phyloP scores from a whole-genome alignment of 2,329 filamentous ascomycete species.

The Cladophialophora carrionii region DNA sequence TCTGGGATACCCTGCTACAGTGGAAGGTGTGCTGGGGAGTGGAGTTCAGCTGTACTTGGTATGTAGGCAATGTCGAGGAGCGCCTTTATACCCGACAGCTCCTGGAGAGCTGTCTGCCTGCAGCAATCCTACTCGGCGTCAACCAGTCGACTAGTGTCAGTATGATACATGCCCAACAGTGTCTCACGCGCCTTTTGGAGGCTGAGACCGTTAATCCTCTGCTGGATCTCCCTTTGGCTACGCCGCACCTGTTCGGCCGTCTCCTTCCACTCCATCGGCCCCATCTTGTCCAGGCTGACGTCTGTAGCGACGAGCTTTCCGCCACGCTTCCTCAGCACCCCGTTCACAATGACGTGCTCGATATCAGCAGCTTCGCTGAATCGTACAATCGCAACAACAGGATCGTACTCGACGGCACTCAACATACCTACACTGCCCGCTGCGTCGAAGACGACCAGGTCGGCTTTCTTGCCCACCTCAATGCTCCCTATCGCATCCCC shows the following conservation, averaged over 20 bases:
- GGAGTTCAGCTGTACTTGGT: no score
- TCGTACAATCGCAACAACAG: slow-evolving; percentile 50
- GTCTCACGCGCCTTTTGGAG: slow-evolving; percentile 21
- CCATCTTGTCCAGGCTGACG: slow-evolving; percentile 4
- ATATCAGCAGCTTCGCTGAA: slow-evolving; percentile 50
- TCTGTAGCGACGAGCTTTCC: slow-evolving; percentile 29
- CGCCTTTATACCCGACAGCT: neutral
- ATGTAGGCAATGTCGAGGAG: neutral
- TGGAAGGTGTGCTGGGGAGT: neutral
- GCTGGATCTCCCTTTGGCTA: slow-evolving; percentile 33
- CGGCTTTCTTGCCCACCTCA: slow-evolving; percentile 53
- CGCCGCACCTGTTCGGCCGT: slow-evolving; percentile 22
- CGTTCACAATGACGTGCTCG: slow-evolving; percentile 52
- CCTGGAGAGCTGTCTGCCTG: neutral
- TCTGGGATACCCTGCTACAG: neutral
- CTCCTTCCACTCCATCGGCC: slow-evolving; percentile 19
- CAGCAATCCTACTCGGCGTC: slow-evolving; percentile 15
- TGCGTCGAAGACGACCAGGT: slow-evolving; percentile 55
- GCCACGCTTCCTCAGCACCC: slow-evolving; percentile 46
- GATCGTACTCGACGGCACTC: slow-evolving; percentile 48
- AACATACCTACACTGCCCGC: slow-evolving; percentile 47
- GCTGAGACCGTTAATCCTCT: slow-evolving; percentile 24
- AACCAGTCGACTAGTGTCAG: slow-evolving; percentile 27
- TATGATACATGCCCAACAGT: slow-evolving; percentile 21
- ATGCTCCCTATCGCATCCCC: slow-evolving; percentile 51